Base-by-base conservation (phyloP, 2,329 filamentous ascomycete species). In the Phialocephala subalpina region DNA sequence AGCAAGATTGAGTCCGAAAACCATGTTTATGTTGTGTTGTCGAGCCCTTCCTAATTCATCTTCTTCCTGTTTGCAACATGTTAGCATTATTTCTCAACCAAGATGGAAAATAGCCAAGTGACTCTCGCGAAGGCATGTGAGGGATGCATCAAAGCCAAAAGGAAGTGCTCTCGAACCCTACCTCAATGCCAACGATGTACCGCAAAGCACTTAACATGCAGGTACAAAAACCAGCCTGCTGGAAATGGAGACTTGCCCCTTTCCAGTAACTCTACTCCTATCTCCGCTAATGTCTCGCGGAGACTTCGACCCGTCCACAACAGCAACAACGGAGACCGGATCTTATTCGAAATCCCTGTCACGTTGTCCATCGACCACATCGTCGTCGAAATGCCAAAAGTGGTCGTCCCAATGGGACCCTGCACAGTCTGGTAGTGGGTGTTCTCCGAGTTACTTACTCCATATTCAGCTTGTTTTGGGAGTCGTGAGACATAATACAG, bases 181-280 rank as follows among this genome's bases (percentile, higher is more conserved):
- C 62, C 62, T 3, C 38, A 38, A 36, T 64, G 62, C 22, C 56
- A 64, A 27, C 33, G 62, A 42, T 64, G 62, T 35, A 22, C 12
- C 20, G 20, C 18, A 7, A 57, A 56, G 33, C 27, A 45, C 20
- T 18, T 56, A 8, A 27, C 18, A 22, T 62, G 60, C 49, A 56
- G 7, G 16, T 62, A 62, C 49, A 18, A 56, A 22, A 62, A 62
- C 33, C 35, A 36, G 14, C 53, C 53, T 16, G 27, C 2, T 2
- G 7, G 4, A 2, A 52, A 29, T 36, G 53, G 53, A 6, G 20
- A 57, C 53, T 38, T 36, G 35, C 36, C 53, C n/a, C 4, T 16
- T 35, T 56, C 60, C 49, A 16, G 49, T 9, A 42, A 45, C 22
- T n/a, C 35, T 22, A 9, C 18, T 5, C 20, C n/a, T 33, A 45